These are phyloP conservation scores for Vaucheria bursata DNA, from an alignment of 352 stramenopile genomes.

Conservation along the genomic window DNA sequence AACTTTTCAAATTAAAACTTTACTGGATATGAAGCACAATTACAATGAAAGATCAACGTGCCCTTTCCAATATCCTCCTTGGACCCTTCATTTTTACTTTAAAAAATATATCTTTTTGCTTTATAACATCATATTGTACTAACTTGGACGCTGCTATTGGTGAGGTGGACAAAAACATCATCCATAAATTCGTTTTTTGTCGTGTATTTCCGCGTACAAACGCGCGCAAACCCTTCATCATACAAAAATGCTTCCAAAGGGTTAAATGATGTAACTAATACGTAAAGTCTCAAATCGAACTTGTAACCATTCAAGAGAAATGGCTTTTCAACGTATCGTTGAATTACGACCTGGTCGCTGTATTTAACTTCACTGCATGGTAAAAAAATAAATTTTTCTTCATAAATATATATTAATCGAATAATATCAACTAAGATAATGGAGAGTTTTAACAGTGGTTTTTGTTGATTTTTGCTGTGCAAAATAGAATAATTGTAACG, in stretches of 20 bases:
- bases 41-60: not conserved
- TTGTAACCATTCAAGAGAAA: conserved; percentile 68
- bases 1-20: too few species aligned
- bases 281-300: conserved; percentile 83
- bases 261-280: conserved; percentile 65
- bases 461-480: too few species aligned
- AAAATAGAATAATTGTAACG: too few species aligned
- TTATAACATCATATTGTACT: too few species aligned
- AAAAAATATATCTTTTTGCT: not conserved
- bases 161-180: conserved; percentile 82
- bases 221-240: conserved; percentile 77
- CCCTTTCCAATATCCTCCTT: not conserved
- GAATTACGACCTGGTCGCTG: conserved; percentile 19
- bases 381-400: too few species aligned
- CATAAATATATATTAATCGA: too few species aligned
- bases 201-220: conserved; percentile 70
- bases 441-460: too few species aligned
- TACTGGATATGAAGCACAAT: too few species aligned
- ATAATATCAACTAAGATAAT: too few species aligned
- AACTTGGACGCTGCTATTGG: conserved; percentile 84
- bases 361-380: not conserved
- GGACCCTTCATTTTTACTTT: not conserved
- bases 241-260: conserved; percentile 80
- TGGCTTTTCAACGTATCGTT: conserved; percentile 49
- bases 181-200: conserved; percentile 48